These are phyloP conservation scores for Hansenula sp. DNA, from an alignment of 1,139 yeast genomes.

Conservation along the genomic window DNA sequence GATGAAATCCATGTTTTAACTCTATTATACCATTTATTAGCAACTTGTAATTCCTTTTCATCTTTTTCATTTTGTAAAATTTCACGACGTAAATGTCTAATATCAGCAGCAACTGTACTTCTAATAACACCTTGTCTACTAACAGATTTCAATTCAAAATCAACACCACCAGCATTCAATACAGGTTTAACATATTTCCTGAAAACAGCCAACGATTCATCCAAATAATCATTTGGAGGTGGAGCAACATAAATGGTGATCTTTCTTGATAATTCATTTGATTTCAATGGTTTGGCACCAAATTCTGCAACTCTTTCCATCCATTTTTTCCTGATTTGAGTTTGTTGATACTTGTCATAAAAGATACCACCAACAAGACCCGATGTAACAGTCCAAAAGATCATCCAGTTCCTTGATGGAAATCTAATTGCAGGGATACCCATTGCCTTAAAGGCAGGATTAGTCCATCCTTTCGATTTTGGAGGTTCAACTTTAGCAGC, in stretches of 20 bases:
- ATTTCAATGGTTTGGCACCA: conserved; percentile 44
- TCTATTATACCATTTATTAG: conserved; percentile 19
- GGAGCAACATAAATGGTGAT: conserved; percentile 87
- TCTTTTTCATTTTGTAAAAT: conserved; percentile 23
- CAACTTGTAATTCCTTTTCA: conserved; percentile 11
- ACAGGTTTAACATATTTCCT: conserved; percentile 84
- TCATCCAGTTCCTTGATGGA: conserved; percentile 92
- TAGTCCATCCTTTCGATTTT: conserved; percentile 47
- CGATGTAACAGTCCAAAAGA: conserved; percentile 75
- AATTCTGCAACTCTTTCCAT: conserved; percentile 54
- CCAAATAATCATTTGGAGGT: conserved; percentile 91
- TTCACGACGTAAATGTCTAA: conserved; percentile 62
- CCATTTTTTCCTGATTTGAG: conserved; percentile 61
- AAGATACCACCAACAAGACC: conserved; percentile 66
- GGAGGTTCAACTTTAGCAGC: conserved; percentile 9
- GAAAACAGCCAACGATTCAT: conserved; percentile 69
- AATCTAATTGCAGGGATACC: conserved; percentile 75
- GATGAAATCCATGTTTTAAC: conserved; percentile 11
- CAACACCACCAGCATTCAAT: conserved; percentile 81
- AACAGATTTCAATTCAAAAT: conserved; percentile 71
- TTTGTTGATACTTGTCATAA: conserved; percentile 77
- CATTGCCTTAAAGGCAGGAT: conserved; percentile 86
- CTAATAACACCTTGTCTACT: conserved; percentile 87
- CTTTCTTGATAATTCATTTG: conserved; percentile 60
- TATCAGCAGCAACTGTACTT: conserved; percentile 73